phyloP scores from a whole-genome alignment of 805 yeast genomes.

The Spathaspora gorwiae region DNA sequence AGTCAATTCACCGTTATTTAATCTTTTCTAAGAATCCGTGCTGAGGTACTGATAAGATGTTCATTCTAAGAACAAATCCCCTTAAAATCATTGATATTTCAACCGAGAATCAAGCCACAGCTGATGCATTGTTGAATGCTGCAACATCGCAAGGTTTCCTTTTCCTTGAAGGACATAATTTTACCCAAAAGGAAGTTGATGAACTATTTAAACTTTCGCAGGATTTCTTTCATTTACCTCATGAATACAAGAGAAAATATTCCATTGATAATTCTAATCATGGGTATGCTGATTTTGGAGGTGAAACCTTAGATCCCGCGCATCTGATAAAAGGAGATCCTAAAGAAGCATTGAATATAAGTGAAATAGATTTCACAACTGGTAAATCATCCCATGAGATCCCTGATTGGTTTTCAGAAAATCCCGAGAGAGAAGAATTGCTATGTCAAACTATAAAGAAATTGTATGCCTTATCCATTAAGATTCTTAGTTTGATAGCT shows the following conservation, averaged over 20 bases:
- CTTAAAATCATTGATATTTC: slow-evolving; percentile 57
- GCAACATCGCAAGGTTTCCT: slow-evolving; percentile 63
- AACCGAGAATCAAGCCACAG: slow-evolving; percentile 38
- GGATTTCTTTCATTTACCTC: slow-evolving; percentile 49
- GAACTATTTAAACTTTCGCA: slow-evolving; percentile 45
- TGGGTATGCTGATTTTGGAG: slow-evolving; percentile 55
- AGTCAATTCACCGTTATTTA: too few relatives aligned
- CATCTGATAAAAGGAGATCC: slow-evolving; percentile 44
- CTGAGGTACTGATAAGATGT: background rate
- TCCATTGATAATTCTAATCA: slow-evolving; percentile 52
- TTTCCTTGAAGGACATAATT: slow-evolving; percentile 65
- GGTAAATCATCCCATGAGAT: slow-evolving; percentile 40
- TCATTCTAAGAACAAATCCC: slow-evolving; percentile 29
- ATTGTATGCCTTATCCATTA: slow-evolving; percentile 46
- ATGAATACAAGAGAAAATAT: slow-evolving; percentile 44
- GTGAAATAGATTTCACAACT: slow-evolving; percentile 45
- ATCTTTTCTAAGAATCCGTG: too few relatives aligned
- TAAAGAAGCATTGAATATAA: slow-evolving; percentile 68
- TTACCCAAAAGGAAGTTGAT: slow-evolving; percentile 51
- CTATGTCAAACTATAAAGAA: slow-evolving; percentile 36
- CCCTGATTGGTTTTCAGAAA: slow-evolving; percentile 48
- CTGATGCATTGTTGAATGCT: slow-evolving; percentile 50
- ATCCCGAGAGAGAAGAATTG: slow-evolving; percentile 36
- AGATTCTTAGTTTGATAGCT: slow-evolving; percentile 53
- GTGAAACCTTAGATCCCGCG: slow-evolving; percentile 45